Evolutionary conservation across 1,284 basidiomycete genomes (phyloP).

Genomic region (Rhodotorula sp.): DNA sequence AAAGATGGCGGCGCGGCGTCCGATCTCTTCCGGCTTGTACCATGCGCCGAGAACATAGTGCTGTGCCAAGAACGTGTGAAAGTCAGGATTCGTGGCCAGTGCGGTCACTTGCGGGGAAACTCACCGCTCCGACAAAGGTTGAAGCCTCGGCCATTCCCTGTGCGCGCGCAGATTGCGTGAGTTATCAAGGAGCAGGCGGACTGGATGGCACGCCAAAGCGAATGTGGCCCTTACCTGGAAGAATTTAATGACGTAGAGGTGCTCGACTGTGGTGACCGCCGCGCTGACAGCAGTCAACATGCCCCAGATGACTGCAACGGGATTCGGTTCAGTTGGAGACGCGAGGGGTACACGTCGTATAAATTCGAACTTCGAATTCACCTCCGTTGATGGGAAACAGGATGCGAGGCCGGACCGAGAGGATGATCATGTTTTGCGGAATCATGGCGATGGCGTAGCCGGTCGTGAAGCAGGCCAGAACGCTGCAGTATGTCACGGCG

Average conservation of each 20-base stretch:
- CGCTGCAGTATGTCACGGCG: not conserved
- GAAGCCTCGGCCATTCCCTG: slow-evolving; percentile 66
- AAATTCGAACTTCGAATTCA: not conserved
- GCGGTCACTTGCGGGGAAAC: not conserved
- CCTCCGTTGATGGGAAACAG: slow-evolving; percentile 26
- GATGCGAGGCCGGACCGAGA: slow-evolving; percentile 43
- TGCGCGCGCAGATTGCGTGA: not conserved
- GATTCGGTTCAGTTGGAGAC: not conserved
- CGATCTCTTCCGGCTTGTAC: slow-evolving; percentile 56
- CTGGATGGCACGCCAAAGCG: not conserved
- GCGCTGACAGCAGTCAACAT: slow-evolving; percentile 35
- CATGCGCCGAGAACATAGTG: slow-evolving; percentile 18
- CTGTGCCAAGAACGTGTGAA: not conserved
- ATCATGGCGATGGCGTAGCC: slow-evolving; percentile 45
- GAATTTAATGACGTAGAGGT: slow-evolving; percentile 71
- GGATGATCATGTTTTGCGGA: slow-evolving; percentile 46
- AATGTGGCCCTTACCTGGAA: slow-evolving; percentile 53
- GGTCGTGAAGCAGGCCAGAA: slow-evolving; percentile 51
- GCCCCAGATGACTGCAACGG: slow-evolving; percentile 8
- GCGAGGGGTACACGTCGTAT: no score
- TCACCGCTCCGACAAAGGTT: slow-evolving; percentile 63
- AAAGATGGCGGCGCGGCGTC: slow-evolving; percentile 69
- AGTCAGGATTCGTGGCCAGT: no score
- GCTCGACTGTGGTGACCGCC: slow-evolving; percentile 35
- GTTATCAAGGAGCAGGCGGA: not conserved